Percentiles rank a stretch among this genome's conserved stretches.
Evolutionary conservation across 23 red algal species (phyloP).

Genomic region (Agarophyton chilense): DNA sequence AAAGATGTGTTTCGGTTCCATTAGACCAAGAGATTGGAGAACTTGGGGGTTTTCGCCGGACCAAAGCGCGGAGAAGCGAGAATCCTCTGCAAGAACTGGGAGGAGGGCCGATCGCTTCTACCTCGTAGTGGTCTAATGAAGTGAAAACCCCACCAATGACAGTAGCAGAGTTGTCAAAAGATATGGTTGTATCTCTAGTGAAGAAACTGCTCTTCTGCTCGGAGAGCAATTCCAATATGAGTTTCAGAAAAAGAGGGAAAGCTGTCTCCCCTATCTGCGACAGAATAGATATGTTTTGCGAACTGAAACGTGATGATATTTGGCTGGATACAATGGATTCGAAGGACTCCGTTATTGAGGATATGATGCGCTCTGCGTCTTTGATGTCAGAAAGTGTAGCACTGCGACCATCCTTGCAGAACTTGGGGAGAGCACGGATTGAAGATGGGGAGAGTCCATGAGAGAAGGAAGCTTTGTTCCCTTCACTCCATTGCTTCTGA

Average conservation of each 20-base stretch:
- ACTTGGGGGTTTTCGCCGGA: neutral
- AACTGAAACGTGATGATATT: neutral
- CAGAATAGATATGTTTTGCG: neutral
- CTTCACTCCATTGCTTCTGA: neutral
- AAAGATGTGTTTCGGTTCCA: neutral
- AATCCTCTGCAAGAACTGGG: neutral
- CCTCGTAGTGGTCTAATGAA: neutral
- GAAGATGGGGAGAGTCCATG: too few relatives aligned
- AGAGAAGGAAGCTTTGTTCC: neutral
- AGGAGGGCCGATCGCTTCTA: too few relatives aligned
- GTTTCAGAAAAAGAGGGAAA: neutral
- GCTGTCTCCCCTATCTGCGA: neutral
- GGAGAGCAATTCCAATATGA: neutral
- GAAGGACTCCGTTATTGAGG: neutral
- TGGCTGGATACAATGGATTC: neutral
- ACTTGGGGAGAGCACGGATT: too few relatives aligned
- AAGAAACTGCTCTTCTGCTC: neutral
- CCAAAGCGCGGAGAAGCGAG: neutral
- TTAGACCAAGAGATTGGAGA: neutral
- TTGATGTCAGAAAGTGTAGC: neutral
- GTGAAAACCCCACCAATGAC: neutral
- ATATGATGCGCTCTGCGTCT: neutral
- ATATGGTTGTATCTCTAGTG: neutral
- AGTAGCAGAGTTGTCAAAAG: constrained; percentile 1
- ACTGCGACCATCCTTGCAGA: neutral